Percentiles rank a stretch among this genome's conserved stretches.
Evolutionary conservation across 2,329 filamentous ascomycete genomes (phyloP).

Genomic region (Fusarium kyushuense): DNA sequence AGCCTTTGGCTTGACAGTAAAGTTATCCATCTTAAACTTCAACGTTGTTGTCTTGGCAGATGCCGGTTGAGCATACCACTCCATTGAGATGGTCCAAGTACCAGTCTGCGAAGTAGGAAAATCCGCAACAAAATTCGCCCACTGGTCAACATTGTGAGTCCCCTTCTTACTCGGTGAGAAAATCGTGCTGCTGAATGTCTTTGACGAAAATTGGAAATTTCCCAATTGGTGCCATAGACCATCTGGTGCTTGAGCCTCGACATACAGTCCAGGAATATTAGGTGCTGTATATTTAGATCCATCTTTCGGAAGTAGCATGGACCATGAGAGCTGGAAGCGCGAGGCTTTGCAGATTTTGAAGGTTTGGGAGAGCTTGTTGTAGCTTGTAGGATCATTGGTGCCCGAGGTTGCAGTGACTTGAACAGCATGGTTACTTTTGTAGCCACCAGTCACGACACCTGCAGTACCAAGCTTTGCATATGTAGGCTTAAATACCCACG

Average conservation of each 20-base stretch:
- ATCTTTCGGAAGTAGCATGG: not conserved
- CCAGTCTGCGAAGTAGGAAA: not conserved
- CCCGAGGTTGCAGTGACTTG: not conserved
- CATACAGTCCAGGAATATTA: not conserved
- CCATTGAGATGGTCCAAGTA: not conserved
- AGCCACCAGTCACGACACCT: not conserved
- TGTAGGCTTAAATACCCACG: not conserved
- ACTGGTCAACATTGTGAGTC: not conserved
- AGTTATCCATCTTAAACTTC: not conserved
- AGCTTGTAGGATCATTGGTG: not conserved
- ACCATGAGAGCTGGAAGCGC: not conserved
- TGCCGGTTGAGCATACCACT: not conserved
- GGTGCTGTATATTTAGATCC: not conserved
- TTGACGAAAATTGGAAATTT: not conserved
- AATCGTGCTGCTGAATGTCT: not conserved
- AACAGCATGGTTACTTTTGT: not conserved
- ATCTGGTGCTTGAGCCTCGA: not conserved
- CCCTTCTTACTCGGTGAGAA: not conserved
- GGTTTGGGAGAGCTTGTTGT: not conserved
- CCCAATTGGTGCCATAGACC: not conserved
- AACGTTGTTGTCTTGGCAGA: not conserved
- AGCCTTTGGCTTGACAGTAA: not conserved
- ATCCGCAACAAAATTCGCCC: not conserved
- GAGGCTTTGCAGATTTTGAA: not conserved
- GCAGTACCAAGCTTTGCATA: not conserved